phyloP scores from a whole-genome alignment of 2,329 filamentous ascomycete genomes.

The Diaporthe vaccinii region DNA sequence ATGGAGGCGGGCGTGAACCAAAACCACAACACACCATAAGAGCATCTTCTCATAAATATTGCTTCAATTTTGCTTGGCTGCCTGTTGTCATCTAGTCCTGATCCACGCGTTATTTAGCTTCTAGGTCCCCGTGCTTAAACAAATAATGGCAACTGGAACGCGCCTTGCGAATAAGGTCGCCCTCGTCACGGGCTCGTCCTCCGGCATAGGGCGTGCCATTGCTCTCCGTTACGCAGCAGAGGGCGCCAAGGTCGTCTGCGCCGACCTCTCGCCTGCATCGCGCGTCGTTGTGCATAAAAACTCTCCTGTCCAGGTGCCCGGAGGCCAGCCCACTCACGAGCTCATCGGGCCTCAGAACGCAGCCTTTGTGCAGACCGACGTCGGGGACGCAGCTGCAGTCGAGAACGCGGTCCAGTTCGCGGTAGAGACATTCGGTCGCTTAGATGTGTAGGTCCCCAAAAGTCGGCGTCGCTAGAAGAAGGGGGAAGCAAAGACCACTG shows the following conservation, averaged over 20 bases:
- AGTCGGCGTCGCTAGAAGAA: neutral
- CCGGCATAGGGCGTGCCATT: slow-evolving; percentile 17
- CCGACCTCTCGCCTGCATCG: slow-evolving; percentile 8
- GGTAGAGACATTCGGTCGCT: slow-evolving; percentile 4
- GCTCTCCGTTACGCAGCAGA: slow-evolving; percentile 21
- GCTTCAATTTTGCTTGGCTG: neutral
- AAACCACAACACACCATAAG: neutral
- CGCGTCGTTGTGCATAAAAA: neutral
- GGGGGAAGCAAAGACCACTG: neutral
- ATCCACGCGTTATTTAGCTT: neutral
- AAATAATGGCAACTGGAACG: slow-evolving; percentile 2
- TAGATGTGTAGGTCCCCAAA: slow-evolving; percentile 12
- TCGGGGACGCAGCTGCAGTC: slow-evolving; percentile 3
- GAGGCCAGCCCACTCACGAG: slow-evolving; percentile 10
- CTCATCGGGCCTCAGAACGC: neutral
- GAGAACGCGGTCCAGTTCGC: slow-evolving; percentile 19
- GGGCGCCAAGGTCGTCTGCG: slow-evolving; percentile 25
- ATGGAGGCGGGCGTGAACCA: neutral
- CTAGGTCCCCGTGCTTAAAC: neutral
- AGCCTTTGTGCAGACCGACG: slow-evolving; percentile 12
- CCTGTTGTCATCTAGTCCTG: neutral
- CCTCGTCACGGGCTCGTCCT: slow-evolving; percentile 24
- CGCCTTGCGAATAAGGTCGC: slow-evolving; percentile 26
- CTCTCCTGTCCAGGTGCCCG: neutral
- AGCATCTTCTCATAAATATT: neutral